Evolutionary conservation across 352 stramenopile species (phyloP).

Genomic region (Thalassiosira mediterranea): DNA sequence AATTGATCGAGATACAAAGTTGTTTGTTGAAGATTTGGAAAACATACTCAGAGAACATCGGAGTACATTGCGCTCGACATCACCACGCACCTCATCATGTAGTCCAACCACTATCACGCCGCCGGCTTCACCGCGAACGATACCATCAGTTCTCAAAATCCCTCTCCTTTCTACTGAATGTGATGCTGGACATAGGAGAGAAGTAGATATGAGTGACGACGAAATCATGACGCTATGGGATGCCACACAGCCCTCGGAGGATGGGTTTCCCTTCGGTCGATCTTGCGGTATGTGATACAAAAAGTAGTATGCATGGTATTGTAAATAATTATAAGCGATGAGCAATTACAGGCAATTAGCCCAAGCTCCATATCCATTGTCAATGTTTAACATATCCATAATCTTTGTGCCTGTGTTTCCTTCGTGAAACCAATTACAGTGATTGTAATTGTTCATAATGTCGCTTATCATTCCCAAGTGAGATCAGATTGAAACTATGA

Average conservation of each 20-base stretch:
- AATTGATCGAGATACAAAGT: conserved; percentile 19
- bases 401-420: no score
- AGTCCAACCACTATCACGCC: conserved; percentile 28
- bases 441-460: no score
- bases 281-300: neutral
- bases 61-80: neutral
- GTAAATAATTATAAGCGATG: no score
- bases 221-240: conserved; percentile 14
- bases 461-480: no score
- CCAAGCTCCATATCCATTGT: no score
- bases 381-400: no score
- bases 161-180: no score
- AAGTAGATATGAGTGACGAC: conserved; percentile 18
- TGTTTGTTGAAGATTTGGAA: conserved; percentile 18
- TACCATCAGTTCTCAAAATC: neutral
- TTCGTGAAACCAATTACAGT: no score
- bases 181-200: conserved; percentile 3
- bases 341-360: no score
- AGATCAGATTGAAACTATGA: no score
- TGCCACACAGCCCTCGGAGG: conserved; percentile 2
- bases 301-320: no score
- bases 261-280: conserved; percentile 2
- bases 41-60: conserved; percentile 7
- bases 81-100: neutral
- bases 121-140: conserved; percentile 9